These are phyloP conservation scores for Andrographis paniculata DNA, from an alignment of 305 asterid genomes.

Conservation along the genomic window DNA sequence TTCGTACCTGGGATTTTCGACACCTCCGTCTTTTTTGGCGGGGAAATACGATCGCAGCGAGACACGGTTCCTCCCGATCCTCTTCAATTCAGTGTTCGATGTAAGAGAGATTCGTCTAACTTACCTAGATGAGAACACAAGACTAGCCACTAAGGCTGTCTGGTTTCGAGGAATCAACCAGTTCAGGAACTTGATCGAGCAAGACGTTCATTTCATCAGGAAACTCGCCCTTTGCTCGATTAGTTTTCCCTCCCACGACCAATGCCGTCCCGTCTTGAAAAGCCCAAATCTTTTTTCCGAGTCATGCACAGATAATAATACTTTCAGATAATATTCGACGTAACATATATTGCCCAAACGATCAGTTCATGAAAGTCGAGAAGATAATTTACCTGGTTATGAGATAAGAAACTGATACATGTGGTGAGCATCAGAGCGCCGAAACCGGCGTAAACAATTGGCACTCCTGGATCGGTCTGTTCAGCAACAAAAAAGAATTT, in stretches of 20 bases:
- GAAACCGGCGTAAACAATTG: conserved; percentile 74
- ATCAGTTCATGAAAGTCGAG: neutral
- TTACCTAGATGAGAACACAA: too few species aligned
- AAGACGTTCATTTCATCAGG: conserved; percentile 54
- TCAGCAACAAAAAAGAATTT: conserved; percentile 8
- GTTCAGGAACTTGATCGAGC: conserved; percentile 61
- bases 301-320: conserved; percentile 10
- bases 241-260: conserved; percentile 77
- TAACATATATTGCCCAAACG: neutral
- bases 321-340: neutral
- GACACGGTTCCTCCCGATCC: too few species aligned
- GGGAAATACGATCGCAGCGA: too few species aligned
- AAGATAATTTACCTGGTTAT: conserved; percentile 50
- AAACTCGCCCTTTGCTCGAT: conserved; percentile 67
- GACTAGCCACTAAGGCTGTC: conserved; percentile 21
- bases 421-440: conserved; percentile 91
- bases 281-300: conserved; percentile 74
- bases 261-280: conserved; percentile 70
- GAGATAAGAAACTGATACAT: conserved; percentile 76
- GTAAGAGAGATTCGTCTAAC: too few species aligned
- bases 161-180: conserved; percentile 27
- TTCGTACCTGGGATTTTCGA: too few species aligned
- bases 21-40: too few species aligned
- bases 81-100: too few species aligned
- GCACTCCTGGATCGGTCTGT: conserved; percentile 89